phyloP scores from a whole-genome alignment of 2,329 filamentous ascomycete species.

The Colletotrichum spaethianum region DNA sequence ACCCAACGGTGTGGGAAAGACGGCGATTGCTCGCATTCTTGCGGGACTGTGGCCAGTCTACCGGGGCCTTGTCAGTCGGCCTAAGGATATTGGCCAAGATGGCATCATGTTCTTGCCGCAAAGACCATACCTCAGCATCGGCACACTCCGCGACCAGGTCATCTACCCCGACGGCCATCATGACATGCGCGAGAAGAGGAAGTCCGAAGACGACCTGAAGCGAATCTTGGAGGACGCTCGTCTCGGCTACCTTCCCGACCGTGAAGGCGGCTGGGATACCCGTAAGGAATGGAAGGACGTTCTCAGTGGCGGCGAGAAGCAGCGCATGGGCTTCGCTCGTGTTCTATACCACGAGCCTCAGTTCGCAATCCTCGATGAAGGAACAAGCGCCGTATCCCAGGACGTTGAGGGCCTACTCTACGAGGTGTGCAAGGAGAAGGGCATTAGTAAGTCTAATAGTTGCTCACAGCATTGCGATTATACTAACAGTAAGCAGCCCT shows the following conservation, averaged over 20 bases:
- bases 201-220: conserved; percentile 83
- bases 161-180: conserved; percentile 97
- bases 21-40: conserved; percentile 86
- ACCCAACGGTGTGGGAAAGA: conserved; percentile 95
- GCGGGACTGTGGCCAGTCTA: conserved; percentile 98
- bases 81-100: conserved; percentile 83
- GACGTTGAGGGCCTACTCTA: conserved; percentile 96
- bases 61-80: conserved; percentile 89
- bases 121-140: conserved; percentile 90
- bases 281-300: conserved; percentile 99
- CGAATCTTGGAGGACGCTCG: conserved; percentile 85
- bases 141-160: conserved; percentile 95
- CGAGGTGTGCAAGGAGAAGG: conserved; percentile 91
- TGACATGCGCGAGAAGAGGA: conserved; percentile 89
- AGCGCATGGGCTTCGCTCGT: conserved; percentile 91
- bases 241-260: conserved; percentile 89
- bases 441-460: conserved; percentile 80
- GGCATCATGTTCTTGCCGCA: conserved; percentile 99
- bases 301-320: conserved; percentile 96
- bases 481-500: conserved; percentile 70
- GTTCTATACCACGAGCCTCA: conserved; percentile 94
- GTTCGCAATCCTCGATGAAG: conserved; percentile 96
- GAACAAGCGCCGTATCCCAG: conserved; percentile 92
- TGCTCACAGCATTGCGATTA: background rate
- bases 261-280: conserved; percentile 97